Evolutionary conservation across 306 rosid genomes (phyloP), one percentile per base, ranked within the genome.

Genomic region (Vigna trinervia): DNA sequence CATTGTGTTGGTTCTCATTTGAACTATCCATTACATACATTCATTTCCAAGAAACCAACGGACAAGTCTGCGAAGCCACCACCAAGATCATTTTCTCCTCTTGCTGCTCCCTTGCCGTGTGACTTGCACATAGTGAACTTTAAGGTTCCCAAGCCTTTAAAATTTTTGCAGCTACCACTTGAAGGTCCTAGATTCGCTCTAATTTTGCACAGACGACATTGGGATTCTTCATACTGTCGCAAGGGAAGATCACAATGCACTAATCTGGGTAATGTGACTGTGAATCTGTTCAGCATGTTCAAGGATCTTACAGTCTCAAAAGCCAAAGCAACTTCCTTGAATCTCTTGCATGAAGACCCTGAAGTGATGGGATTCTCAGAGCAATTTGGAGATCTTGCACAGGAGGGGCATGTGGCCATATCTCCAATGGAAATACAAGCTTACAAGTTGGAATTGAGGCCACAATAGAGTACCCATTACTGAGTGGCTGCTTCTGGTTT

Each of bases 371-470:
- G 99, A 23, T 89, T 89, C 80, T 47, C 83, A 1, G 92, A 91
- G 73, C 89, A 81, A 77, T 69, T 85, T 26, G 88, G 94, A 41
- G 89, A 86, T 67, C 63, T 77, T 79, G 85, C 90, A 39, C 92
- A 73, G 81, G 97, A 91, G 39, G 99, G 97, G 30, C 91, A 71
- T 4, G 84, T 95, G 23, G 74, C 70, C 26, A 86, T 95, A 65
- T 85, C 97, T 71, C 97, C 97, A 10, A 95, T 92, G 99, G 99
- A 95, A 81, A 75, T 95, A 45, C 96, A 87, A 79, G 94, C 99
- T 43, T 95, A 95, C 90, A 91, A 90, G 91, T 59, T 95, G 81
- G 97, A 92, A 73, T 43, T 95, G 70, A 82, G 48, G 80, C 85
- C 84, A 0, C 87, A 85, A 60, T 85, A 80, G 85, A 73, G 36